Evolutionary conservation across 352 stramenopile species (phyloP), one percentile per base, ranked within the genome.

Genomic region (Phytophthora aleatoria): DNA sequence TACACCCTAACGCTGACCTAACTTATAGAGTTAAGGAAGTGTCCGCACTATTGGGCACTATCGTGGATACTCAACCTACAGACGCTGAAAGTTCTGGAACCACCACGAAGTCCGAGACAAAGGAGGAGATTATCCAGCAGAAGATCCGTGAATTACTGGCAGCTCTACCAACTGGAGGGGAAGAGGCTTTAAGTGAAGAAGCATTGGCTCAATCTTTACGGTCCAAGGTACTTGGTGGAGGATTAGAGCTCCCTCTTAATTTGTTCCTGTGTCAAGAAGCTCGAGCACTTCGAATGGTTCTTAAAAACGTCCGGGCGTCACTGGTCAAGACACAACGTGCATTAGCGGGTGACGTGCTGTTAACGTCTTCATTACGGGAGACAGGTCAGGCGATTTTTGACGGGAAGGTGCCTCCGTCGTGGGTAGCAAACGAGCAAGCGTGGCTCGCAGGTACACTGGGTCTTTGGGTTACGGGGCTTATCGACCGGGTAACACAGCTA

Each of bases 1-100:
- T 94, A 33, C 86, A 94, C 35, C 82, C 80, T 38, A 94, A 94
- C 49, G 86, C 86, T 13, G 82, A 94, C 43, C 62, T 94, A 9
- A 90, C 86, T 13, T 93, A 88, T 50, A 79, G 82, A 1, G 81
- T 92, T n/a, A 91, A 93, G 52, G 82, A 94, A 71, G 82, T 90
- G 0, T 78, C 71, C 11, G 74, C 71, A 2, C 53, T 94, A 9
- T 53, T 94, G 6, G 71, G 79, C 28, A 82, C 77, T 7, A 83
- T 94, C 30, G 56, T 86, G 9, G 81, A 89, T 49, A 94, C 83
- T 3, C 85, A 92, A 39, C 84, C 84, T 6, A 86, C 80, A 33
- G 72, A 87, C 48, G 69, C 77, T 47, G 74, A 74, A 43, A 55
- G 30, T 20, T 47, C 49, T 30, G 31, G 26, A 36, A 43, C 41